Evolutionary conservation across 345 rosid species (phyloP).

Genomic region (Turritis glabra): DNA sequence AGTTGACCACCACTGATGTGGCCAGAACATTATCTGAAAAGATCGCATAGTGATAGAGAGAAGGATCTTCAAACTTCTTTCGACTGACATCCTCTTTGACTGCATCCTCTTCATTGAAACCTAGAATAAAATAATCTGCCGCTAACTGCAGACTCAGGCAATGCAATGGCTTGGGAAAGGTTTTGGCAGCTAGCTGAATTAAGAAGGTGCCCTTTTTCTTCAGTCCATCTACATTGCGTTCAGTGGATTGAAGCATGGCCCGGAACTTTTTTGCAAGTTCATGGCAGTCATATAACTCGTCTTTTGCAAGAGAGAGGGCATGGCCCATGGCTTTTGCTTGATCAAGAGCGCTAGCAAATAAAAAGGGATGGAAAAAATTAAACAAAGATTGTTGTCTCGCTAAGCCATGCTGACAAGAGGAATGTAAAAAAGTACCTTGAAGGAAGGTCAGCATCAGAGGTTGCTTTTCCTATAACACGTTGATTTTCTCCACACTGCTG

Average conservation of each 20-base stretch:
- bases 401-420: constrained; percentile 21
- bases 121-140: constrained; percentile 66
- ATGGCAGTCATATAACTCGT: constrained; percentile 72
- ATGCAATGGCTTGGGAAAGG: constrained; percentile 84
- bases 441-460: constrained; percentile 77
- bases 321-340: constrained; percentile 91
- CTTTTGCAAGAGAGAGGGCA: constrained; percentile 82
- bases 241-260: constrained; percentile 82
- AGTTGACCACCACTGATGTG: constrained; percentile 93
- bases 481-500: constrained; percentile 62
- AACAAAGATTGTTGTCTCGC: not conserved
- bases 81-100: constrained; percentile 40
- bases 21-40: constrained; percentile 97
- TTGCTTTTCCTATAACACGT: constrained; percentile 71
- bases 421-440: constrained; percentile 57
- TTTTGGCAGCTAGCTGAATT: constrained; percentile 96
- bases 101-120: constrained; percentile 44
- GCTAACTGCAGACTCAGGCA: constrained; percentile 90
- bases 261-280: constrained; percentile 73
- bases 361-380: not conserved
- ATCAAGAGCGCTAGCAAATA: constrained; percentile 68
- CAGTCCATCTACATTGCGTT: constrained; percentile 56
- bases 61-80: constrained; percentile 68
- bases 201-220: constrained; percentile 88
- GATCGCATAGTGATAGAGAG: constrained; percentile 89